Percentiles rank a stretch among this genome's conserved stretches.
These are phyloP conservation scores for Perilla frutescens DNA, from an alignment of 257 asterid species.

Conservation along the genomic window DNA sequence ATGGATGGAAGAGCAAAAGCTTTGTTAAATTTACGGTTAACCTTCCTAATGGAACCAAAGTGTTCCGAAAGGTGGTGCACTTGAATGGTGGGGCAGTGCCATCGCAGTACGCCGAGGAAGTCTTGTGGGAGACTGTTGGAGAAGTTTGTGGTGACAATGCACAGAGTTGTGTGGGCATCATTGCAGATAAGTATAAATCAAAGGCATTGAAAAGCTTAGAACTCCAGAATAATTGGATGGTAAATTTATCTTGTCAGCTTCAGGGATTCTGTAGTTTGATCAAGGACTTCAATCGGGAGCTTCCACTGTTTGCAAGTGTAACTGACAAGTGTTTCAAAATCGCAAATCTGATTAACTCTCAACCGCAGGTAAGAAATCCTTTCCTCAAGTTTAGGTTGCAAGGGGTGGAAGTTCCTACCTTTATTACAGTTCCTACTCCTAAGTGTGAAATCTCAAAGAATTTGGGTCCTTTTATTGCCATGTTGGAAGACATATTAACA, in stretches of 20 bases:
- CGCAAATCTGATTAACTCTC: constrained; percentile 63
- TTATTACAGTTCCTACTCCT: constrained; percentile 65
- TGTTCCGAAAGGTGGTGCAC: constrained; percentile 64
- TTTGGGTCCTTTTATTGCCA: constrained; percentile 49
- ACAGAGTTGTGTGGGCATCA: constrained; percentile 72
- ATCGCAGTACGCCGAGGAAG: constrained; percentile 73
- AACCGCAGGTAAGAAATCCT: constrained; percentile 63
- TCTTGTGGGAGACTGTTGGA: constrained; percentile 60
- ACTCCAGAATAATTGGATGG: constrained; percentile 77
- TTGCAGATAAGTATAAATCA: constrained; percentile 75
- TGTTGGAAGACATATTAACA: constrained; percentile 77
- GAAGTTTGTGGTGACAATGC: constrained; percentile 59
- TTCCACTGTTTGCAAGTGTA: constrained; percentile 64
- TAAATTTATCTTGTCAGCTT: constrained; percentile 74
- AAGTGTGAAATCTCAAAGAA: constrained; percentile 54
- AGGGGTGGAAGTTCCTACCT: constrained; percentile 55
- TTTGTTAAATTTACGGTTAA: constrained; percentile 60
- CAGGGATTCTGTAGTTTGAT: constrained; percentile 72
- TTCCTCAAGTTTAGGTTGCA: constrained; percentile 63
- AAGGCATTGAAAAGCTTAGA: constrained; percentile 76
- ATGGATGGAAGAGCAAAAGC: constrained; percentile 69
- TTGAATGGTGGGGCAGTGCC: constrained; percentile 55
- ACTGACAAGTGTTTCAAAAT: constrained; percentile 66
- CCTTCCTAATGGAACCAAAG: constrained; percentile 81
- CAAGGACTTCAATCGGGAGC: constrained; percentile 74